Conservation (phyloP, 805 yeast species). For the Zygosaccharomyces pseudorouxii region DNA sequence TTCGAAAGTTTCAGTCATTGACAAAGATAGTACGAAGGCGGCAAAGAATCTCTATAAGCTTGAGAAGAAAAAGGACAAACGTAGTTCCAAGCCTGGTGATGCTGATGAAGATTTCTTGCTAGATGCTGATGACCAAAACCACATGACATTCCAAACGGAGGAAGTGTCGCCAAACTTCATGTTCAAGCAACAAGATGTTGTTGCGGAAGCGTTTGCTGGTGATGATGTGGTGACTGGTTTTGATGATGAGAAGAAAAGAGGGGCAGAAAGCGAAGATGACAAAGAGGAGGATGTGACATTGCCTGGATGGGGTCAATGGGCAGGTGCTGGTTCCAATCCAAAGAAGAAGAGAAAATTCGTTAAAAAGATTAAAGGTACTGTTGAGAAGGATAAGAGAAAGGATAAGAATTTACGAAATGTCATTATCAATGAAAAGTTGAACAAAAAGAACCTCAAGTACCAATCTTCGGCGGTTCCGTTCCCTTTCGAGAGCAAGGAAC, state of each 20-base stretch:
- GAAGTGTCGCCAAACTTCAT: conserved; percentile 43
- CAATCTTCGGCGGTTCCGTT: conserved; percentile 88
- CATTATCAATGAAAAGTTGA: conserved; percentile 80
- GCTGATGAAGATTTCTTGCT: conserved; percentile 35
- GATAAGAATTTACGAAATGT: conserved; percentile 77
- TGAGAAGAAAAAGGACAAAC: conserved; percentile 32
- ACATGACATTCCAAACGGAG: conserved; percentile 49
- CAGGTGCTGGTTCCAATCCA: conserved; percentile 55
- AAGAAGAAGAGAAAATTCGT: conserved; percentile 56
- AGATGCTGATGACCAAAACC: conserved; percentile 44
- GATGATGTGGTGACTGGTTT: conserved; percentile 86
- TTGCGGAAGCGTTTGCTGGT: conserved; percentile 93
- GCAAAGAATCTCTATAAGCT: conserved; percentile 47
- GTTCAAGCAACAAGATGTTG: conserved; percentile 77
- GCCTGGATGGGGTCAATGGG: conserved; percentile 99
- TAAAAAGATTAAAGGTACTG: conserved; percentile 73
- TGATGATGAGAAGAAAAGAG: conserved; percentile 65
- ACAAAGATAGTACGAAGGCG: conserved; percentile 45
- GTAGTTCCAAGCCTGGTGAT: conserved; percentile 9
- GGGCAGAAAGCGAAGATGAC: conserved; percentile 75
- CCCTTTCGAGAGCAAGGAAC: conserved; percentile 90
- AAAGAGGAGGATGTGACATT: conserved; percentile 77
- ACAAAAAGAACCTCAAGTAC: conserved; percentile 80
- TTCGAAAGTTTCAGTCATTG: conserved; percentile 45
- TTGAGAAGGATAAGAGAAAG: conserved; percentile 61